Percentiles rank a stretch among this genome's conserved stretches.
Evolutionary conservation across 139 green algal species (phyloP).

Genomic region (Chlamydomonas schloesseri): DNA sequence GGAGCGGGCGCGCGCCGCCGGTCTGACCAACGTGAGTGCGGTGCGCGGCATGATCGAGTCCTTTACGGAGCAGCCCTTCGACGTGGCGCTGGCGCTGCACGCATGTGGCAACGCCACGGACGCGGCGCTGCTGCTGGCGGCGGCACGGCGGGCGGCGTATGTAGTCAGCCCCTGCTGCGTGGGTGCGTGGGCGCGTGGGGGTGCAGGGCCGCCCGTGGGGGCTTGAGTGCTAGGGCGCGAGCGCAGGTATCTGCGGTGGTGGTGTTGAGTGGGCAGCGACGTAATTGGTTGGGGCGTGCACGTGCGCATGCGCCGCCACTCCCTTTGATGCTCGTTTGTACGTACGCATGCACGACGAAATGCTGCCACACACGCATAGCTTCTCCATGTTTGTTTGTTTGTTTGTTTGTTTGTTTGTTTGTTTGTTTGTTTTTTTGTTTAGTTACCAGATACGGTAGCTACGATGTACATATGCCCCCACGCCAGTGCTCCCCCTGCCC

Average conservation of each 20-base stretch:
- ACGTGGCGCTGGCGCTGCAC: conserved; percentile 81
- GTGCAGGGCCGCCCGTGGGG: too few species aligned
- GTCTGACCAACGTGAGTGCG: conserved; percentile 63
- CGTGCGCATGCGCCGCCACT: too few species aligned
- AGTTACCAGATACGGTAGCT: too few species aligned
- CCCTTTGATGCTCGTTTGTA: too few species aligned
- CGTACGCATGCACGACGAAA: too few species aligned
- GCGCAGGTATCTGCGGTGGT: neutral
- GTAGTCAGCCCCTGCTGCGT: conserved; percentile 83
- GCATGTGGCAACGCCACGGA: conserved; percentile 86
- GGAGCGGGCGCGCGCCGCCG: conserved; percentile 56
- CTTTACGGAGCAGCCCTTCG: conserved; percentile 62
- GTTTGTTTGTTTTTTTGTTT: too few species aligned
- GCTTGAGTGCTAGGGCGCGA: neutral
- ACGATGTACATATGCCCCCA: too few species aligned
- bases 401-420: too few species aligned
- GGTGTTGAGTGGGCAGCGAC: neutral
- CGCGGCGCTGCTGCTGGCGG: conserved; percentile 64
- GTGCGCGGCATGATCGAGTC: conserved; percentile 69
- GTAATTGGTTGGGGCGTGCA: neutral
- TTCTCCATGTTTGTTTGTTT: too few species aligned
- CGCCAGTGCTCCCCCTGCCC: too few species aligned
- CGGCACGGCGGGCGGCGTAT: conserved; percentile 63
- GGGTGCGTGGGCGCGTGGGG: conserved; percentile 60
- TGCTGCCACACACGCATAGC: too few species aligned